phyloP scores from a whole-genome alignment of 768 basidiomycete genomes.

The Mycena latifolia region DNA sequence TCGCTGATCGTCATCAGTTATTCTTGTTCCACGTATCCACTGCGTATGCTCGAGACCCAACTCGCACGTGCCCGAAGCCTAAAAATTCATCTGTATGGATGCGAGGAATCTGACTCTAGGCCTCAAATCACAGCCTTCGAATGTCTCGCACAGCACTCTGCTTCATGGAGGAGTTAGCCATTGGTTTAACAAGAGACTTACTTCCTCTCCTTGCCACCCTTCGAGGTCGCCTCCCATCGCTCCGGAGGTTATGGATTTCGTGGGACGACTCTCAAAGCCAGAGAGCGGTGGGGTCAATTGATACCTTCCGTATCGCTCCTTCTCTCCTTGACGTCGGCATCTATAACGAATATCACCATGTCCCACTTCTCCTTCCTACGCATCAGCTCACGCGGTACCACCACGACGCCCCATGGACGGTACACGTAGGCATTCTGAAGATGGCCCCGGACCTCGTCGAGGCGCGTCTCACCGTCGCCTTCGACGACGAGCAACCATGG shows the following conservation, averaged over 20 bases:
- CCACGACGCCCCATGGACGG: neutral
- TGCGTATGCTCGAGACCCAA: neutral
- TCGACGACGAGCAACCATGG: no score
- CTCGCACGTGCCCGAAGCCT: neutral
- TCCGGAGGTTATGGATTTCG: neutral
- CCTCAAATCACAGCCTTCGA: no score
- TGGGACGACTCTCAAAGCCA: neutral
- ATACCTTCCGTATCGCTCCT: neutral
- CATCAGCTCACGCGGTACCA: constrained; percentile 13
- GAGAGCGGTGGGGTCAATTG: neutral
- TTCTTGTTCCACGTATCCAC: no score
- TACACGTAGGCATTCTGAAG: no score
- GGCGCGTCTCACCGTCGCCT: no score
- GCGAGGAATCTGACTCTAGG: no score
- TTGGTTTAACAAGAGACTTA: no score
- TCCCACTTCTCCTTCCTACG: neutral
- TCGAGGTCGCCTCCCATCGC: no score
- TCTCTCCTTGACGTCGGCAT: constrained; percentile 16
- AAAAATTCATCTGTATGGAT: neutral
- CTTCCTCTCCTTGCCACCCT: no score
- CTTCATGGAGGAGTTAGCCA: neutral
- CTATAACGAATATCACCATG: no score
- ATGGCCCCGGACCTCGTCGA: no score
- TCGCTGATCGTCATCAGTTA: no score
- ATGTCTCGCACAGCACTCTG: neutral